Evolutionary conservation across 768 basidiomycete genomes (phyloP), one percentile per base, ranked within the genome.

Genomic region (Hericium alpestre): DNA sequence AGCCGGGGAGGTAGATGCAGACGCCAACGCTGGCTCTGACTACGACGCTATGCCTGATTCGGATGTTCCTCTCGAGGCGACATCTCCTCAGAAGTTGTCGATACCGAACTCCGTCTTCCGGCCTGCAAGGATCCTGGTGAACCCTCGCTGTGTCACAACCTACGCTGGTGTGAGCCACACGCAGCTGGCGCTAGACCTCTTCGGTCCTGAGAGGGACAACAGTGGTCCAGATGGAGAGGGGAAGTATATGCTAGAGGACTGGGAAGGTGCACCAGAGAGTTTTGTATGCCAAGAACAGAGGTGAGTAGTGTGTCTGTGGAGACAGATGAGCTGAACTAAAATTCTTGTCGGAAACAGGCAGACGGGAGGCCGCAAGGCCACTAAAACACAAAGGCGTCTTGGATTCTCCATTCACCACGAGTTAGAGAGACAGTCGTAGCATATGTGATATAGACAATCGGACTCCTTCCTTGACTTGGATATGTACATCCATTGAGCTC

Each of bases 101-200:
- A 87, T 93, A 51, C 93, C 94, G 9, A 98, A 96, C 69, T 86
- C 85, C 16, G 85, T 84, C 9, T 96, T 94, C 71, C 74, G 81
- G 8, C 87, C 93, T 4, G 95, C 93, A 4, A 78, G 93, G 55
- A 96, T 99, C 64, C 70, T 99, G 61, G 86, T 99, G 56, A 98
- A 98, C 66, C 95, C 95, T 4, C 82, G 94, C 15, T 98, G 94
- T 69, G 90, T 95, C 54, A 98, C 95, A 38, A 98, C 95, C 20
- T 99, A 99, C 67, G 95, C 95, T 0, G 96, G 95, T 3, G 95
- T 98, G 4, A 90, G 86, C 61, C 95, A 99, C 70, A 92, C 94
- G 20, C 90, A 93, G 70, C 79, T 99, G 38, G 94, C 95, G n/a
- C 70, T 90, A 48, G 94, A 97, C 70, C 71, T 99, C 63, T 98